These are phyloP conservation scores for Coniochaeta sp. DNA, from an alignment of 2,329 filamentous ascomycete genomes.

Conservation along the genomic window DNA sequence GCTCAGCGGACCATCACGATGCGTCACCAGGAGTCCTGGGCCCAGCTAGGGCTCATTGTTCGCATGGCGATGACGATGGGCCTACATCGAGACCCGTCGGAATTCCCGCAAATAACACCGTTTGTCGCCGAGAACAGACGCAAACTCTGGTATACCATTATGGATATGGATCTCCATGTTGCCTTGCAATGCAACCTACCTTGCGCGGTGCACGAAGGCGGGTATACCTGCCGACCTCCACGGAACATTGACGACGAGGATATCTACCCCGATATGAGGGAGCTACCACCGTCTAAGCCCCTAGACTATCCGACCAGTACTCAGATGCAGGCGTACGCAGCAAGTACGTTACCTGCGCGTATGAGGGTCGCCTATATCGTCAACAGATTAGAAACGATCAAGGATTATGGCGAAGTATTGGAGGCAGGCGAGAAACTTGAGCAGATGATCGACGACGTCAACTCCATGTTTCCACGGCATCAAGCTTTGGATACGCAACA, in stretches of 20 bases:
- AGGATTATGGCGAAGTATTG: slow-evolving; percentile 45
- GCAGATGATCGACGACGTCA: slow-evolving; percentile 45
- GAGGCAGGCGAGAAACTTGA: slow-evolving; percentile 47
- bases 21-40: slow-evolving; percentile 44
- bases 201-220: slow-evolving; percentile 41
- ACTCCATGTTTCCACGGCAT: slow-evolving; percentile 42
- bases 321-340: slow-evolving; percentile 47
- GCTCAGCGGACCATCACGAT: slow-evolving; percentile 42
- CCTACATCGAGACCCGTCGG: slow-evolving; percentile 47
- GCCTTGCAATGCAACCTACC: slow-evolving; percentile 46
- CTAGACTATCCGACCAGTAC: slow-evolving; percentile 45
- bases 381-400: slow-evolving; percentile 42
- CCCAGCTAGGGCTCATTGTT: slow-evolving; percentile 46
- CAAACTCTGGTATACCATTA: slow-evolving; percentile 48
- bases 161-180: slow-evolving; percentile 49
- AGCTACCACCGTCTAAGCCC: slow-evolving; percentile 39
- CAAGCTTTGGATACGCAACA: slow-evolving; percentile 32
- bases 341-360: slow-evolving; percentile 39
- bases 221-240: slow-evolving; percentile 45
- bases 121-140: slow-evolving; percentile 47
- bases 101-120: slow-evolving; percentile 40
- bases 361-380: slow-evolving; percentile 43
- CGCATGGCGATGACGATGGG: slow-evolving; percentile 55
- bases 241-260: slow-evolving; percentile 47
- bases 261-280: slow-evolving; percentile 37